These are phyloP conservation scores for Phtheirospermum japonicum DNA, from an alignment of 257 asterid genomes.

Conservation along the genomic window DNA sequence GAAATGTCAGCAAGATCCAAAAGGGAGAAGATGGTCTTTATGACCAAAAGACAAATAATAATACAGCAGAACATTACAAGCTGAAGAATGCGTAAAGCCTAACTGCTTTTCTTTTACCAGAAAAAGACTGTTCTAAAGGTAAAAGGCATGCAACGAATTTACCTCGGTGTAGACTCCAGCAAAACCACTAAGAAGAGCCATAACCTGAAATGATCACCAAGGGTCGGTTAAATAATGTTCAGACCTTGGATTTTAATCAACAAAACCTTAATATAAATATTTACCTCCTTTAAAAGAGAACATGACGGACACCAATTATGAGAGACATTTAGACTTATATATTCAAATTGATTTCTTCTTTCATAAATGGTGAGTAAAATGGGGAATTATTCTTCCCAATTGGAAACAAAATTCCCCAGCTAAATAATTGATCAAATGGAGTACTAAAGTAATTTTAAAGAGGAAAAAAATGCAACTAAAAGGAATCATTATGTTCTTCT, in stretches of 20 bases:
- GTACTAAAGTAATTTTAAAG: background rate
- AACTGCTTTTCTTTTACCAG: background rate
- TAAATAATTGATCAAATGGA: constrained; percentile 17
- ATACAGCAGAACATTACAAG: constrained; percentile 8
- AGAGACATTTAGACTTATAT: background rate
- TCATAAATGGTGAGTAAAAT: constrained; percentile 6
- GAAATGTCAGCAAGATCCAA: constrained; percentile 13
- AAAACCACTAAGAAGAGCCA: constrained; percentile 99
- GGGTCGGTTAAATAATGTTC: constrained; percentile 19
- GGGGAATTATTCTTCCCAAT: background rate
- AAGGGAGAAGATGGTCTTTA: constrained; percentile 19
- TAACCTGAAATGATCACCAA: constrained; percentile 55
- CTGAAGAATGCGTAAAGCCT: constrained; percentile 14
- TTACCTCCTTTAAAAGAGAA: constrained; percentile 7
- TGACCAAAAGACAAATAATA: constrained; percentile 16
- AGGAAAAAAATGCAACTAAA: constrained; percentile 13
- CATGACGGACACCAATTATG: background rate
- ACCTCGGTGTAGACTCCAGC: constrained; percentile 99
- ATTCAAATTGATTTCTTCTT: background rate
- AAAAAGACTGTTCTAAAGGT: constrained; percentile 18
- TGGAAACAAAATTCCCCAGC: constrained; percentile 3
- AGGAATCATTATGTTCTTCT: constrained; percentile 7
- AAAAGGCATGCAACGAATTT: constrained; percentile 26
- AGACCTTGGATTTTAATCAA: constrained; percentile 17
- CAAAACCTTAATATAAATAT: background rate